Evolutionary conservation across 129 eudicot species (phyloP), one percentile per base, ranked within the genome.

Genomic region (Helianthus annuus): DNA sequence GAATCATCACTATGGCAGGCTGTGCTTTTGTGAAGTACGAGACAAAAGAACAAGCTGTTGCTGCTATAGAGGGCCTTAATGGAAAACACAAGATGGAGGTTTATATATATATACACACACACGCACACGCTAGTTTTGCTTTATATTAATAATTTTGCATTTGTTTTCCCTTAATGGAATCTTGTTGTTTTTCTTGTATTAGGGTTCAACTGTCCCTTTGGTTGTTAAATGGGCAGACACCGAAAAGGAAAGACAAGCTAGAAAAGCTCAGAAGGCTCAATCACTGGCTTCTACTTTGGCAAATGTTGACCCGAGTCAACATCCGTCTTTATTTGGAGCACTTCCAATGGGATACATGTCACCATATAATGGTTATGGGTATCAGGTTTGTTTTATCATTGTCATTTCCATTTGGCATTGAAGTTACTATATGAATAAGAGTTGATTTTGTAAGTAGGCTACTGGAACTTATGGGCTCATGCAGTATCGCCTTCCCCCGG

Each of bases 191-290:
- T 32, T 77, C 10, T 32, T 11, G 63, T 62, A 64, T 74, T 56
- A 90, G 99, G 97, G 94, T 68, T 88, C 97, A 76, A 81, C 85
- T 76, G 96, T 95, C 19, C 97, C 99, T 71, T 88, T 95, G 86
- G 99, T 95, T 72, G 99, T 95, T 68, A 95, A 95, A 77, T 95
- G 99, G 99, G 99, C 99, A 8, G 99, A 95, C 80, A 90, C 99
- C 1, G 99, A 95, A 77, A 95, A 86, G 73, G 99, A 95, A 85
- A 88, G 99, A 64, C 94, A 86, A 71, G 97, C 96, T 79, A 85
- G 99, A 51, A 86, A 84, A 82, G 96, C 96, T 79, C 97, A 90
- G 79, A 95, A 95, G 83, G 97, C 96, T 61, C 90, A 87, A 60
- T 85, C 90, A 5, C 78, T 75, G 64, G 92, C 86, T 45, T 61